A percentile compares a stretch with the other conserved stretches of the same genome.
These are phyloP conservation scores for Microsporum ferrugineum DNA, from an alignment of 2,329 filamentous ascomycete species.

Conservation along the genomic window DNA sequence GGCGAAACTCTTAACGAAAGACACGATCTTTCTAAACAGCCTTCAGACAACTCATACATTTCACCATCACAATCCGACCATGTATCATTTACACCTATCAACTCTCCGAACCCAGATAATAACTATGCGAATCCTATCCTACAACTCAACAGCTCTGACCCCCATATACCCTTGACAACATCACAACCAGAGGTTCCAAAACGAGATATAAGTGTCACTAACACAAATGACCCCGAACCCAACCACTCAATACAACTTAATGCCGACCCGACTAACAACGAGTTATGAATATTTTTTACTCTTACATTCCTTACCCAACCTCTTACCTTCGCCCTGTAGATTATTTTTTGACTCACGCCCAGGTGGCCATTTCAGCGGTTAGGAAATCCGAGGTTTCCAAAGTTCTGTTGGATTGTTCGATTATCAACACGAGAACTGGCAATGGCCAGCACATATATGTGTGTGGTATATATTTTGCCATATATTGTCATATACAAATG, in stretches of 20 bases:
- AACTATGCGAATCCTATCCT: neutral
- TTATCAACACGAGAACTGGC: neutral
- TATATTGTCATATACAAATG: neutral
- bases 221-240: neutral
- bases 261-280: neutral
- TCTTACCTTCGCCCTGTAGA: slow-evolving; percentile 2
- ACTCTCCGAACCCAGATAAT: neutral
- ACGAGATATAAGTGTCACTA: too few relatives aligned
- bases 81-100: neutral
- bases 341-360: neutral
- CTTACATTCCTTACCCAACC: neutral
- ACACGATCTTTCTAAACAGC: neutral
- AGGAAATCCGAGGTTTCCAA: neutral
- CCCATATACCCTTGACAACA: neutral
- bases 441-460: neutral
- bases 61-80: neutral
- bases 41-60: neutral
- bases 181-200: neutral
- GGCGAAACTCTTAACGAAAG: neutral
- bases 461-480: neutral
- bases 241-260: neutral
- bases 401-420: neutral
- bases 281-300: neutral
- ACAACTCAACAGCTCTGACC: neutral
- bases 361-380: neutral